Conservation (phyloP, 768 basidiomycete genomes). For the Crepidotus variabilis region DNA sequence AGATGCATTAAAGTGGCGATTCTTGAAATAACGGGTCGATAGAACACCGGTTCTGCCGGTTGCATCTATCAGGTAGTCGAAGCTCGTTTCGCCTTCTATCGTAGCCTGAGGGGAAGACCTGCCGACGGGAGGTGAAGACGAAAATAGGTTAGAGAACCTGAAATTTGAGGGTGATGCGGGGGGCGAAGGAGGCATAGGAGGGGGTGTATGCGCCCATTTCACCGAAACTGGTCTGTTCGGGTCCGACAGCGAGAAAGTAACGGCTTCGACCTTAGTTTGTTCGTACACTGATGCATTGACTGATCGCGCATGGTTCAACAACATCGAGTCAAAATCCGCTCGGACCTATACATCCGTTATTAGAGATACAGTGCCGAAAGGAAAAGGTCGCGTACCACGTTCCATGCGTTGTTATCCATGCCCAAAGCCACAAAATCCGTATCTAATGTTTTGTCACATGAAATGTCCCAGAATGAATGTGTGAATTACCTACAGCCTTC, state of each 20-base stretch:
- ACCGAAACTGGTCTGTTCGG: constrained; percentile 47
- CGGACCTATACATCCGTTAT: constrained; percentile 34
- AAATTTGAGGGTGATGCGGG: constrained; percentile 34
- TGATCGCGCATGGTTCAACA: constrained; percentile 51
- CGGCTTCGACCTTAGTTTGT: constrained; percentile 45
- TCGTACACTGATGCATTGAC: constrained; percentile 53
- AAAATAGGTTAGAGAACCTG: constrained; percentile 22
- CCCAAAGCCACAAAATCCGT: constrained; percentile 58
- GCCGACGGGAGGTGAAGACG: constrained; percentile 8
- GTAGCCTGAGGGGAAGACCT: constrained; percentile 7
- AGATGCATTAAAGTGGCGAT: constrained; percentile 63
- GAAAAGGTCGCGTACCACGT: constrained; percentile 44
- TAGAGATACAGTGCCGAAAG: background rate
- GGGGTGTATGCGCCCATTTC: constrained; percentile 45
- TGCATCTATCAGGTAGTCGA: constrained; percentile 70
- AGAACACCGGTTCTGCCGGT: constrained; percentile 71
- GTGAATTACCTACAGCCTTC: constrained; percentile 49
- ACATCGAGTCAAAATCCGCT: constrained; percentile 58
- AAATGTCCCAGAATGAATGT: constrained; percentile 1
- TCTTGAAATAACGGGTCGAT: constrained; percentile 66
- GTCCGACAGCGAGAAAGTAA: constrained; percentile 39
- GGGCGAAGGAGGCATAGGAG: constrained; percentile 35
- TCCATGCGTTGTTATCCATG: constrained; percentile 54
- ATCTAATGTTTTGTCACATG: constrained; percentile 29
- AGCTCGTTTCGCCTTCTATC: constrained; percentile 49